These are phyloP conservation scores for Trypanosoma caninum DNA, from an alignment of 208 protist genomes.

Conservation along the genomic window DNA sequence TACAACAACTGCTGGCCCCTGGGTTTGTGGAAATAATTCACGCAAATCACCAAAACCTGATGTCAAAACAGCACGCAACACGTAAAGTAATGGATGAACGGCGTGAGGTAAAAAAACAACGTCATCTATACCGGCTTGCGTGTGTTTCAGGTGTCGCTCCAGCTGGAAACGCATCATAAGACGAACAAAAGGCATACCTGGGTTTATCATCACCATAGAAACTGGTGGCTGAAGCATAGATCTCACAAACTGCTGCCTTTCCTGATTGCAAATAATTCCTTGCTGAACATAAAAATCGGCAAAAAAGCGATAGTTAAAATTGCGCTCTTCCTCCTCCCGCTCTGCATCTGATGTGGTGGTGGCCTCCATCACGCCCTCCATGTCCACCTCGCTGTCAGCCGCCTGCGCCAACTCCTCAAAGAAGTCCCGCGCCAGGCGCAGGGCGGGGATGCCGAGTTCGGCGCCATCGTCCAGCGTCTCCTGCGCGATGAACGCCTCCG, in stretches of 20 bases:
- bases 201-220: constrained; percentile 55
- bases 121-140: background rate
- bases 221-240: constrained; percentile 46
- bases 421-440: constrained; percentile 55
- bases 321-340: constrained; percentile 45
- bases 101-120: constrained; percentile 34
- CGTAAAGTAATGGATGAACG: constrained; percentile 38
- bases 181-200: constrained; percentile 40
- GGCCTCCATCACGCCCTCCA: constrained; percentile 19
- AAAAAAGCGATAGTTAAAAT: constrained; percentile 72
- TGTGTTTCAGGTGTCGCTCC: constrained; percentile 27
- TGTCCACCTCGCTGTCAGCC: constrained; percentile 60
- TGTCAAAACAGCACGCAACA: constrained; percentile 31
- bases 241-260: constrained; percentile 49
- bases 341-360: constrained; percentile 39
- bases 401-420: constrained; percentile 56
- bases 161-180: constrained; percentile 63
- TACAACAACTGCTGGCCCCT: constrained; percentile 23
- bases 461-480: constrained; percentile 35
- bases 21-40: constrained; percentile 34
- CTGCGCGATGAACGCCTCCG: constrained; percentile 40
- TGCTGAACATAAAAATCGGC: constrained; percentile 73
- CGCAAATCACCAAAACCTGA: constrained; percentile 37
- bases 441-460: constrained; percentile 38
- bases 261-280: constrained; percentile 28